Evolutionary conservation across 2,329 filamentous ascomycete genomes (phyloP), one percentile per base, ranked within the genome.

Genomic region (Phialophora expanda): DNA sequence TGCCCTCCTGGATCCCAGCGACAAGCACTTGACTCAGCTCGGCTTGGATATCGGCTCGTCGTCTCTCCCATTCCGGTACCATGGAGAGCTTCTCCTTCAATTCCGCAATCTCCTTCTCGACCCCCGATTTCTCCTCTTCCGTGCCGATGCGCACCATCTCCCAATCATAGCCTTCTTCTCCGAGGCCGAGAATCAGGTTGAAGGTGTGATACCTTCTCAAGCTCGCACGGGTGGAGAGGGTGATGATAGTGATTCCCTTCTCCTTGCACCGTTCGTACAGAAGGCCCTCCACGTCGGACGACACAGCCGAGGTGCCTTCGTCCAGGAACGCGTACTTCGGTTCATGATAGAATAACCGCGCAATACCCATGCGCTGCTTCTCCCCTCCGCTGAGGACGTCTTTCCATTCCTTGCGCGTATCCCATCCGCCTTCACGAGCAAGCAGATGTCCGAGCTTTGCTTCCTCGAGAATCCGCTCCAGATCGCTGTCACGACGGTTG

Each of bases 351-450:
- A 98, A 82, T 57, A 99, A 78, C 53, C 95, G 84, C 3, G 96
- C 94, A 73, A 99, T 92, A 0, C 88, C 92, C 86, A 99, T 92
- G 24, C 95, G 85, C 80, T 99, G 95, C 81, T 99, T 99, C 83
- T 99, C 95, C 12, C 95, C 95, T 46, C 95, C 95, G 70, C 90
- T 94, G n/a, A 99, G 84, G 4, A 99, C 92, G 72, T 98, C 94
- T 80, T 98, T 97, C 95, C 95, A 99, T 76, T 97, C 93, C 79
- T 99, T 98, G 64, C 92, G 87, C 4, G 92, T 95, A 75, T 99
- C 92, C 93, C 93, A 98, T 14, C 95, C 95, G 46, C 95, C 95
- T 82, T 99, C 95, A 17, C 95, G 88, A 56, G 93, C 88, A 1
- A 92, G 91, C 0, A 99, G 85, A 77, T 99, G 98, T 3, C 93